These are phyloP conservation scores for Inga laurina DNA, from an alignment of 306 rosid species.

Conservation along the genomic window DNA sequence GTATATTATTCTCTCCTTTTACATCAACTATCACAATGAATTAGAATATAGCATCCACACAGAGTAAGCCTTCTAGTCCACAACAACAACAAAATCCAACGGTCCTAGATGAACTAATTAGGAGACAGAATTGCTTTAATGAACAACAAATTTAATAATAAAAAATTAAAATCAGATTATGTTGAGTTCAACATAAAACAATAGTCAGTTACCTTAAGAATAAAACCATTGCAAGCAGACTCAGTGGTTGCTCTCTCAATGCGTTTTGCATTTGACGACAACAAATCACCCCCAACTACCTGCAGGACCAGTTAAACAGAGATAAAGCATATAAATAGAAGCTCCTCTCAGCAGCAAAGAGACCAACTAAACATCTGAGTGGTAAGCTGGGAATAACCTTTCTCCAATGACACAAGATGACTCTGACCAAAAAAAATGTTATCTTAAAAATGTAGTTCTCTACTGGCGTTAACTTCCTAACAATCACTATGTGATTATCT, in stretches of 20 bases:
- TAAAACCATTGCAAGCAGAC: constrained; percentile 82
- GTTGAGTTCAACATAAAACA: constrained; percentile 1
- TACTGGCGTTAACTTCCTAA: neutral
- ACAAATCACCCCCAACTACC: constrained; percentile 90
- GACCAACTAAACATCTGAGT: constrained; percentile 20
- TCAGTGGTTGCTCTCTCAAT: constrained; percentile 78
- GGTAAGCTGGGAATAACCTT: constrained; percentile 7
- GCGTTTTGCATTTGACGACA: constrained; percentile 85
- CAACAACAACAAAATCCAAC: constrained; percentile 17
- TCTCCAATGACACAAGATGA: neutral
- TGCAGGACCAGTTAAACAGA: constrained; percentile 47
- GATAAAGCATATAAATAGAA: constrained; percentile 27
- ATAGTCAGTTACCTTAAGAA: constrained; percentile 71
- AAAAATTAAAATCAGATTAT: constrained; percentile 1
- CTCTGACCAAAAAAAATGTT: neutral
- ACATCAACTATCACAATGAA: constrained; percentile 5
- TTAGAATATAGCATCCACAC: constrained; percentile 14
- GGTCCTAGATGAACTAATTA: constrained; percentile 10
- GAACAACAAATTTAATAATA: constrained; percentile 1
- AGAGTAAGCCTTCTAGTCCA: neutral
- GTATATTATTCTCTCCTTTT: neutral
- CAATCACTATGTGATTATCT: constrained; percentile 4
- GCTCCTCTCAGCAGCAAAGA: constrained; percentile 23
- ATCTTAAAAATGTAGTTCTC: neutral
- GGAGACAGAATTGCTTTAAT: constrained; percentile 23